Base-by-base conservation (phyloP, 1,139 yeast genomes). In the Diutina rugosa region DNA sequence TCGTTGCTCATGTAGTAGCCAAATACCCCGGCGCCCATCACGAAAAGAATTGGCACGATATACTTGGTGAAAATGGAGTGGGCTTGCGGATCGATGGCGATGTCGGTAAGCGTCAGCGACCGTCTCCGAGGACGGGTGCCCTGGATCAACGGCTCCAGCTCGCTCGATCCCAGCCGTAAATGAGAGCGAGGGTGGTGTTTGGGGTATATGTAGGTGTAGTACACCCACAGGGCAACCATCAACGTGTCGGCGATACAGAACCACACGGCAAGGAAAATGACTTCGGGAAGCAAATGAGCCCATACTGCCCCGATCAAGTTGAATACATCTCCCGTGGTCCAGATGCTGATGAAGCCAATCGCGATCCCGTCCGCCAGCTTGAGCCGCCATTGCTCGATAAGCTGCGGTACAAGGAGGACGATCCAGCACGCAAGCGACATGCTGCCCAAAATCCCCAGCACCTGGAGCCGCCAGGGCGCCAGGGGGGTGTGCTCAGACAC, bases 351-450 rank as follows among this genome's bases (percentile, higher is more conserved):
- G 64, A 87, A 87, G 3, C 85, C 80, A 47, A 85, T 77, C 44
- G 95, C 84, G 28, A 87, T 82, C 5, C 95, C 95, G 47, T 87
- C 93, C 4, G 90, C 89, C 29, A 89, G 80, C 65, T 86, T 84
- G 56, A 83, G 71, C 58, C 87, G 72, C 91, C 91, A 87, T 69
- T 87, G 95, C 67, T 87, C 95, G 47, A 87, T 79, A 54, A 87
- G 76, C 68, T 88, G 96, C 1, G 95, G 95, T 64, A 87, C 72
- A 59, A 87, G 76, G 55, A 87, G 71, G n/a, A 87, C 91, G 30
- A 88, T 80, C 93, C 93, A 88, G 66, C 91, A 85, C 1, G 91
- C 83, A 55, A 82, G 72, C 26, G 45, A 32, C 9, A 32, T 49
- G n/a, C 28, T 30, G 8, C 53, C 53, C 41, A 49, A 12, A 6